These are phyloP conservation scores for Coemansia furcata DNA, from an alignment of 192 early-diverging fungal genomes.

Conservation along the genomic window DNA sequence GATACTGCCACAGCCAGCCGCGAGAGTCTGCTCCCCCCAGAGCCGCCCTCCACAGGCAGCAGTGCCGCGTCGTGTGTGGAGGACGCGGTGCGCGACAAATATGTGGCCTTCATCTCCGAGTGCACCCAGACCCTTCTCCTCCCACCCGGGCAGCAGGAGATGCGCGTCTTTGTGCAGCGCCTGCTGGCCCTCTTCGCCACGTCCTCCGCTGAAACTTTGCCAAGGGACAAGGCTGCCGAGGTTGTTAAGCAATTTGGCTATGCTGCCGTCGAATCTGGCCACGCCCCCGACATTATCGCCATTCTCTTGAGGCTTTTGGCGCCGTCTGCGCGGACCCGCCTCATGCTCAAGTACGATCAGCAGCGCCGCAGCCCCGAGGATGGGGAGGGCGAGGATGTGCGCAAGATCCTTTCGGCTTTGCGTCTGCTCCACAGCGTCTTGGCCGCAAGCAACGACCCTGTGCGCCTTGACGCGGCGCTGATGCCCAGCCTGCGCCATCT, in stretches of 20 bases:
- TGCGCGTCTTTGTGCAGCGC: conserved; percentile 21
- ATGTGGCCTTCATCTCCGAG: conserved; percentile 18
- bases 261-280: conserved; percentile 24
- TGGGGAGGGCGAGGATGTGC: conserved; percentile 14
- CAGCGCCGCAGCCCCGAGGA: no score
- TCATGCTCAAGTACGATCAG: conserved; percentile 20
- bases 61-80: not conserved
- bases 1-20: not conserved
- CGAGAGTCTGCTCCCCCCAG: not conserved
- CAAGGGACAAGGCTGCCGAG: not conserved
- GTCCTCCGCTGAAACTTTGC: no score
- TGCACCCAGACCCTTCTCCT: conserved; percentile 13
- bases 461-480: conserved; percentile 21
- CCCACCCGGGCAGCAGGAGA: conserved; percentile 5
- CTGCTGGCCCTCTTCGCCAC: conserved; percentile 6
- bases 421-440: conserved; percentile 33
- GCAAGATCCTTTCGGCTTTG: conserved; percentile 19
- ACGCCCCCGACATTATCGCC: conserved; percentile 6
- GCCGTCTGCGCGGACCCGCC: conserved; percentile 16
- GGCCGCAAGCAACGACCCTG: conserved; percentile 6
- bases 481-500: conserved; percentile 24
- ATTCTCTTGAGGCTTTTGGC: conserved; percentile 29
- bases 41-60: not conserved
- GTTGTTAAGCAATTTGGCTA: conserved; percentile 31
- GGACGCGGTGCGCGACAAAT: conserved; percentile 17